phyloP scores from a whole-genome alignment of 345 rosid species.

The Erodium maritimum region DNA sequence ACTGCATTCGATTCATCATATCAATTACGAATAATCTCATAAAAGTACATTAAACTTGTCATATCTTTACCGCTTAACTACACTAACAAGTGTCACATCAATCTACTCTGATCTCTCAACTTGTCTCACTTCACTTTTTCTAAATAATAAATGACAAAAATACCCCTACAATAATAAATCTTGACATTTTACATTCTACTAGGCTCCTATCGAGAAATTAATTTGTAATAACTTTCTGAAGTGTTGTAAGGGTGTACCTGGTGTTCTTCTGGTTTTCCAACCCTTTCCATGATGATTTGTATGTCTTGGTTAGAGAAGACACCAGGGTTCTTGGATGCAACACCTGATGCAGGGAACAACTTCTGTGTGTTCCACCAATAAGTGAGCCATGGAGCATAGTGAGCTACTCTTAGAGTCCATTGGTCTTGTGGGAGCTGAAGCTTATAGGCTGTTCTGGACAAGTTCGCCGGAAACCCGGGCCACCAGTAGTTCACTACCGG shows the following conservation, averaged over 20 bases:
- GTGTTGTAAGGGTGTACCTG: constrained; percentile 14
- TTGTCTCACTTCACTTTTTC: too few relatives aligned
- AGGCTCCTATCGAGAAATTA: too few relatives aligned
- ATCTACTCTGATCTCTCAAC: too few relatives aligned
- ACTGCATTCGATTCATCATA: constrained; percentile 9
- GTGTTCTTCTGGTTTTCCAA: not conserved
- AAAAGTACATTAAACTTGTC: too few relatives aligned
- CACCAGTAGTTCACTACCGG: constrained; percentile 10
- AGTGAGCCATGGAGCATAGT: constrained; percentile 35
- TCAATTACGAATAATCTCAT: too few relatives aligned
- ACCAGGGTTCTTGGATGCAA: constrained; percentile 11
- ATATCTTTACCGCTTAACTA: too few relatives aligned
- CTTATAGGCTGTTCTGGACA: not conserved
- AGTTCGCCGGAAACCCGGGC: constrained; percentile 2
- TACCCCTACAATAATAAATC: too few relatives aligned
- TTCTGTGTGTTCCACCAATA: constrained; percentile 61
- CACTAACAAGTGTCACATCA: too few relatives aligned
- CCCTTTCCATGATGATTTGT: constrained; percentile 18
- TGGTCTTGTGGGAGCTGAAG: constrained; percentile 23
- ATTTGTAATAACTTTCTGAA: too few relatives aligned
- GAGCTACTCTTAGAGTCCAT: constrained; percentile 44
- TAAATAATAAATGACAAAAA: too few relatives aligned
- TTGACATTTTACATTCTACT: too few relatives aligned
- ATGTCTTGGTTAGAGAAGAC: constrained; percentile 26
- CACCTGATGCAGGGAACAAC: constrained; percentile 28